Percentiles rank a stretch among this genome's conserved stretches.
Evolutionary conservation across 1,284 basidiomycete species (phyloP).

Genomic region (Sanghuangporus weigelae): DNA sequence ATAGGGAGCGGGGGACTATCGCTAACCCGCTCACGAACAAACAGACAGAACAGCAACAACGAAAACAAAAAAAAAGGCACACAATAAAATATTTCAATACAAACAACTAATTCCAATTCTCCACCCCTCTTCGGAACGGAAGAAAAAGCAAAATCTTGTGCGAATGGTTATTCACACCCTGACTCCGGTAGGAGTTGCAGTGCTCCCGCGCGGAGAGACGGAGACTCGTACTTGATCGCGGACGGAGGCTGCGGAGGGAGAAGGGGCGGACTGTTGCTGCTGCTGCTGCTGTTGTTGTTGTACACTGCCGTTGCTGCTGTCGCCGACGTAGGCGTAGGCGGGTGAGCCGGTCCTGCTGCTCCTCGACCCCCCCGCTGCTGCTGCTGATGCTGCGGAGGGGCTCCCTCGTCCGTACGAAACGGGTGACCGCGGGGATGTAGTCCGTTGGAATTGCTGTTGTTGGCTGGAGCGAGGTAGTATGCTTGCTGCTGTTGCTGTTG

Average conservation of each 20-base stretch:
- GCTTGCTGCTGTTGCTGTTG: slow-evolving; percentile 15
- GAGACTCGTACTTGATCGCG: slow-evolving; percentile 29
- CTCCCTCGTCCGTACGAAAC: slow-evolving; percentile 2
- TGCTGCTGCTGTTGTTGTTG: slow-evolving; percentile 19
- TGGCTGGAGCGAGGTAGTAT: background rate
- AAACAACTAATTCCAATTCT: background rate
- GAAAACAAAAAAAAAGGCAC: background rate
- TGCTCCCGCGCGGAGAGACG: slow-evolving; percentile 12
- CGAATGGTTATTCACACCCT: slow-evolving; percentile 21
- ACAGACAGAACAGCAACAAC: background rate
- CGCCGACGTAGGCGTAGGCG: slow-evolving; percentile 23
- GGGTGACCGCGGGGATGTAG: slow-evolving; percentile 19
- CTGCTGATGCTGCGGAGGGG: background rate
- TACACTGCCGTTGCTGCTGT: slow-evolving; percentile 20
- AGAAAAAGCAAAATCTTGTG: background rate
- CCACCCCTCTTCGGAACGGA: background rate
- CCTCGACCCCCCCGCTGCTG: slow-evolving; percentile 17
- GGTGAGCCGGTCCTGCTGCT: slow-evolving; percentile 21
- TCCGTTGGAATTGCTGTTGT: slow-evolving; percentile 13
- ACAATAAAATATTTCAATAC: background rate
- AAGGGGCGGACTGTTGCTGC: slow-evolving; percentile 9
- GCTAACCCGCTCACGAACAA: background rate
- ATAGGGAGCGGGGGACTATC: background rate
- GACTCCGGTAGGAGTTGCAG: slow-evolving; percentile 29
- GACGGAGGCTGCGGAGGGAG: slow-evolving; percentile 2